Percentiles rank a stretch among this genome's conserved stretches.
phyloP scores from a whole-genome alignment of 257 asterid genomes.

The Solanum corneliomulleri region DNA sequence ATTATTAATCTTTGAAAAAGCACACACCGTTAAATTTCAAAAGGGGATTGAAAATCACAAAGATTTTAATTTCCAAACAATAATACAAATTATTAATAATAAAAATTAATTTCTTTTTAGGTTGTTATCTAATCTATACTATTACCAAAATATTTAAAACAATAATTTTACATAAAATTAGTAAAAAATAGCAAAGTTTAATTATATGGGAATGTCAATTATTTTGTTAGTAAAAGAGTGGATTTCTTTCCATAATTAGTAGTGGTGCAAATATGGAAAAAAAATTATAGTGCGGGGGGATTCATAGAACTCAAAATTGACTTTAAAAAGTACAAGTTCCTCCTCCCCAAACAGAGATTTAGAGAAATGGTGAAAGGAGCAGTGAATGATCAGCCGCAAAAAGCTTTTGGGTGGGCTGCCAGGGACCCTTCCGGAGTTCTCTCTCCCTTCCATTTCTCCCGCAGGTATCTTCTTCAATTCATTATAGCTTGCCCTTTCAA shows the following conservation, averaged over 20 bases:
- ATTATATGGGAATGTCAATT: neutral
- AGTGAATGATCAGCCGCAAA: conserved; percentile 25
- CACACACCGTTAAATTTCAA: too few species aligned
- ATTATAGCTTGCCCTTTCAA: neutral
- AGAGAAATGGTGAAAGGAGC: conserved; percentile 1
- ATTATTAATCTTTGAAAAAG: too few species aligned
- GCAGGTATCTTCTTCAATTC: conserved; percentile 22
- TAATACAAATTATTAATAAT: too few species aligned
- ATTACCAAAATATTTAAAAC: neutral
- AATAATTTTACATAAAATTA: too few species aligned
- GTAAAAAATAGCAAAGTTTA: neutral
- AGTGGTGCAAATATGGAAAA: neutral
- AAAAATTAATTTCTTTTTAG: neutral
- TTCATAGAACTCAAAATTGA: neutral
- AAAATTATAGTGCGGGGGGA: neutral
- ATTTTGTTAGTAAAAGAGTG: neutral
- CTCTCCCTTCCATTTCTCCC: neutral
- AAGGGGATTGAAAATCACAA: too few species aligned
- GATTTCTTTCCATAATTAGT: neutral
- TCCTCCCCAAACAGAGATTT: neutral
- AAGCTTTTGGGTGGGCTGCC: conserved; percentile 59
- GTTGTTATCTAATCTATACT: neutral
- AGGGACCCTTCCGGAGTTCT: conserved; percentile 34
- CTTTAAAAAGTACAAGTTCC: neutral
- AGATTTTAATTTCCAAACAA: too few species aligned